Conservation (phyloP, 768 basidiomycete genomes). For the Termitomyces sp. region DNA sequence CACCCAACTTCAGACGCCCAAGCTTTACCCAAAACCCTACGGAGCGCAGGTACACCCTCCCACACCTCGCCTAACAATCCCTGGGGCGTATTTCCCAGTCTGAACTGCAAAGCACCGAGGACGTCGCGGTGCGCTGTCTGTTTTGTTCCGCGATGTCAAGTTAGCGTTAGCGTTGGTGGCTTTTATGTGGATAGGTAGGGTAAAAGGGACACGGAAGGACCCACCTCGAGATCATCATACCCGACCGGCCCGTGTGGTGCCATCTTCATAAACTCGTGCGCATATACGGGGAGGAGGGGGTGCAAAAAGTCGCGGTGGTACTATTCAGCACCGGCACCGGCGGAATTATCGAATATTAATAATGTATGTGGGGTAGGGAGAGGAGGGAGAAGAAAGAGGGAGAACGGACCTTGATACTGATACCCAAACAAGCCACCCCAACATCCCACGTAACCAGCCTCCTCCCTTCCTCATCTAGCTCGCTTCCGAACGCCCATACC, state of each 20-base stretch:
- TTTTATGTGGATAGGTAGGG: too few relatives aligned
- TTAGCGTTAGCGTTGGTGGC: too few relatives aligned
- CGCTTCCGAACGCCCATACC: slow-evolving; percentile 4
- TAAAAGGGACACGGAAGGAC: not conserved
- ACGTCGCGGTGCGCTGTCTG: slow-evolving; percentile 60
- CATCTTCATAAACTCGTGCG: slow-evolving; percentile 43
- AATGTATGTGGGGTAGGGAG: not conserved
- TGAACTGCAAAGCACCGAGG: slow-evolving; percentile 44
- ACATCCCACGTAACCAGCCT: slow-evolving; percentile 53
- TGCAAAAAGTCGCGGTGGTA: slow-evolving; percentile 62
- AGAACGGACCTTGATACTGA: slow-evolving; percentile 56
- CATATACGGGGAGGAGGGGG: slow-evolving; percentile 53
- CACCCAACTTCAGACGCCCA: not conserved
- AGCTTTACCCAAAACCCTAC: slow-evolving; percentile 25
- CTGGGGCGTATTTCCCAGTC: slow-evolving; percentile 52
- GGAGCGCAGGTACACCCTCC: slow-evolving; percentile 52
- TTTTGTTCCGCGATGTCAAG: too few relatives aligned
- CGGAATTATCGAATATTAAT: not conserved
- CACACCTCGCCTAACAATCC: slow-evolving; percentile 59
- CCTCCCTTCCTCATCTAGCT: slow-evolving; percentile 24
- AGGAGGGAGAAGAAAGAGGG: not conserved
- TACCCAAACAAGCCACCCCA: slow-evolving; percentile 55
- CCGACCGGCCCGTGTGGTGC: slow-evolving; percentile 43
- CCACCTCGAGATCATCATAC: slow-evolving; percentile 55
- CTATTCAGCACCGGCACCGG: slow-evolving; percentile 27